A percentile compares a stretch with the other conserved stretches of the same genome.
phyloP scores from a whole-genome alignment of 1,139 yeast genomes.

The Zhuliangozyma blackwelliae region DNA sequence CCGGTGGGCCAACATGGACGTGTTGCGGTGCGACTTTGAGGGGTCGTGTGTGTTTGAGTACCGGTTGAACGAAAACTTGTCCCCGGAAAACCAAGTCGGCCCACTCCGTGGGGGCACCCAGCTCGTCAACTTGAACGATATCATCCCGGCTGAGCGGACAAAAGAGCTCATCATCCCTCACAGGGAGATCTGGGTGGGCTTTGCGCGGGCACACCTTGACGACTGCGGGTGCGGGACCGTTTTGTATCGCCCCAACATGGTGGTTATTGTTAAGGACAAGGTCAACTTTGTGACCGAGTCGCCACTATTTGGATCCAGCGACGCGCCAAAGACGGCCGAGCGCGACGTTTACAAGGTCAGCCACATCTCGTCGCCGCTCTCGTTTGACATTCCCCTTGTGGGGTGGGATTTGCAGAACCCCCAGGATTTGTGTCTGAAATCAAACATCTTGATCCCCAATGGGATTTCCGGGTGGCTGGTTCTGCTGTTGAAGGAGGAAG shows the following conservation, averaged over 20 bases:
- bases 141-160: conserved; percentile 6
- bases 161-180: conserved; percentile 16
- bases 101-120: conserved; percentile 34
- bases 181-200: conserved; percentile 48
- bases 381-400: conserved; percentile 31
- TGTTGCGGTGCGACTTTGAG: conserved; percentile 21
- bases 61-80: conserved; percentile 16
- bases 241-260: conserved; percentile 44
- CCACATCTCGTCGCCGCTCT: conserved; percentile 31
- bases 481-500: conserved; percentile 8
- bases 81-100: conserved; percentile 19
- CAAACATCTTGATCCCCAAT: conserved; percentile 31
- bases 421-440: conserved; percentile 15
- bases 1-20: conserved; percentile 24
- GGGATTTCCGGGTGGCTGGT: conserved; percentile 30
- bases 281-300: conserved; percentile 5
- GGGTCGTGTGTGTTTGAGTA: conserved; percentile 23
- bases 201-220: conserved; percentile 43
- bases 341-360: conserved; percentile 17
- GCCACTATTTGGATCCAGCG: conserved; percentile 5
- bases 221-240: conserved; percentile 46
- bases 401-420: conserved; percentile 32
- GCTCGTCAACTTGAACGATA: conserved; percentile 17
- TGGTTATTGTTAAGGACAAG: conserved; percentile 32
- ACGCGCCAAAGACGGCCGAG: background rate